Evolutionary conservation across 257 asterid species (phyloP).

Genomic region (Avicennia marina): DNA sequence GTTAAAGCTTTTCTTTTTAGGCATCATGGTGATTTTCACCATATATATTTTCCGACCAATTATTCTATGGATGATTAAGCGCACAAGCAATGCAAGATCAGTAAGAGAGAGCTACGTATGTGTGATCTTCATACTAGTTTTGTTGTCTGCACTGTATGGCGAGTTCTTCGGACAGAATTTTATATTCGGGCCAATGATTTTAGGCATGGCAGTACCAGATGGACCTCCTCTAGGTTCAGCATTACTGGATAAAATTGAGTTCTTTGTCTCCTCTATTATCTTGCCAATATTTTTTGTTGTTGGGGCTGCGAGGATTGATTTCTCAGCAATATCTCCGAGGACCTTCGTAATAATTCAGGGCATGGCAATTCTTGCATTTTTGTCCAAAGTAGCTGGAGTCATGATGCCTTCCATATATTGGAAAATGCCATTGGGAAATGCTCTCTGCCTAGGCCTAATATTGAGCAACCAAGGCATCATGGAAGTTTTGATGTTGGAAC

Average conservation of each 20-base stretch:
- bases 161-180: slow-evolving; percentile 34
- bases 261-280: slow-evolving; percentile 22
- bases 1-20: slow-evolving; percentile 1
- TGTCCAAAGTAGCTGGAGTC: slow-evolving; percentile 29
- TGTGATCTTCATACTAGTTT: slow-evolving; percentile 16
- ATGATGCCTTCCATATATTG: slow-evolving; percentile 27
- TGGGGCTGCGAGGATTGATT: slow-evolving; percentile 27
- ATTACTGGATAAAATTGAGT: slow-evolving; percentile 29
- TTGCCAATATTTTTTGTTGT: slow-evolving; percentile 36
- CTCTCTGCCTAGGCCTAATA: slow-evolving; percentile 30
- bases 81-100: slow-evolving; percentile 15
- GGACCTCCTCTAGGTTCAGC: slow-evolving; percentile 55
- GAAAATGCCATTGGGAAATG: slow-evolving; percentile 21
- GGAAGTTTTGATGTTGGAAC: slow-evolving; percentile 30
- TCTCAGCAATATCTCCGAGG: slow-evolving; percentile 22
- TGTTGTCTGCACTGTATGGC: slow-evolving; percentile 26
- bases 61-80: slow-evolving; percentile 21
- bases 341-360: slow-evolving; percentile 24
- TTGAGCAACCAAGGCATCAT: slow-evolving; percentile 41
- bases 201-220: slow-evolving; percentile 37
- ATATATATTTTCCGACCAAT: slow-evolving; percentile 25
- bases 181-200: slow-evolving; percentile 34
- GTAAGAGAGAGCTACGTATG: slow-evolving; percentile 26
- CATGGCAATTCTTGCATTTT: slow-evolving; percentile 16
- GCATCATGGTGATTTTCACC: slow-evolving; percentile 15